Conservation (phyloP, 2,329 filamentous ascomycete genomes). For the Botrytis fabae region DNA sequence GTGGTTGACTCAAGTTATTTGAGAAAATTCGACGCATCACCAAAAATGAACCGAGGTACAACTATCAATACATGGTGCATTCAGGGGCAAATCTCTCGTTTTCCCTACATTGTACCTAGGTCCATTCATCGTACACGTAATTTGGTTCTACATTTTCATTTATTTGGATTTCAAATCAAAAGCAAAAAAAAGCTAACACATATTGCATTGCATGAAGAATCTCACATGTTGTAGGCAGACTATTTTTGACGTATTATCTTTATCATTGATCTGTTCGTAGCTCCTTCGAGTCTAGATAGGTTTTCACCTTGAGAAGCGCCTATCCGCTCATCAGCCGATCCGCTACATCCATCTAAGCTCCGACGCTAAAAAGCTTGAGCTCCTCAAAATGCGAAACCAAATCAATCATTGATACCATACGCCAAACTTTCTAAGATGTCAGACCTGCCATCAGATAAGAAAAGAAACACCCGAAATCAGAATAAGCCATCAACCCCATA, state of each 20-base stretch:
- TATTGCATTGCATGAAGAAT: not conserved
- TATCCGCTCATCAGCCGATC: not conserved
- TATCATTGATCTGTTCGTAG: not conserved
- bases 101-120: not conserved
- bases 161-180: not conserved
- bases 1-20: not conserved
- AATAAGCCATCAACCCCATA: not conserved
- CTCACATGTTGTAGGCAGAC: not conserved
- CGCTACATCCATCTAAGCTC: not conserved
- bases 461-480: not conserved
- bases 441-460: not conserved
- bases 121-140: not conserved
- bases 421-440: not conserved
- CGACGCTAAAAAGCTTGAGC: not conserved
- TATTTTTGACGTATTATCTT: not conserved
- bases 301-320: not conserved
- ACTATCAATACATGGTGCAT: not conserved
- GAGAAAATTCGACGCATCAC: not conserved
- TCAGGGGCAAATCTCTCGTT: not conserved
- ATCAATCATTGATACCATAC: not conserved
- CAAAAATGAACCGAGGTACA: not conserved
- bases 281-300: not conserved
- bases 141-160: not conserved
- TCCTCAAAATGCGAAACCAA: not conserved
- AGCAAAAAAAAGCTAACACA: not conserved